Conservation (phyloP, 495 filamentous ascomycete species). For the Xylaria curta region DNA sequence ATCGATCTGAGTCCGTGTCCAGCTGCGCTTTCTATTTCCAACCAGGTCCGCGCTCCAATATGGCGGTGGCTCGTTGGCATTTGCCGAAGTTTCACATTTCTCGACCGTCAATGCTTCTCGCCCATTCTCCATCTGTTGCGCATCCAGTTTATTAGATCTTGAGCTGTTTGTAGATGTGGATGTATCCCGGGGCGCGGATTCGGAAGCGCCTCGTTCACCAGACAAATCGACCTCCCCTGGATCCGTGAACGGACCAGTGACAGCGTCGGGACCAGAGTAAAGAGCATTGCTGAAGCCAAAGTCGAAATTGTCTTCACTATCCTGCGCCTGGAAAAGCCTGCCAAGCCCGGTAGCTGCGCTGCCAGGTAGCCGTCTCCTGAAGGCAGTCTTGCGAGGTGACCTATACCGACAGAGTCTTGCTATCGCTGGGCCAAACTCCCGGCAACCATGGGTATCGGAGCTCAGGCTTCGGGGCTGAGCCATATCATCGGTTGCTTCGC, state of each 20-base stretch:
- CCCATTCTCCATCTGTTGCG: background rate
- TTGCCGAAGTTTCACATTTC: background rate
- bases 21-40: slow-evolving; percentile 9
- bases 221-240: background rate
- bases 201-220: background rate
- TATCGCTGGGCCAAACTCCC: slow-evolving; percentile 17
- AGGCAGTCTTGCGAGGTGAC: slow-evolving; percentile 9
- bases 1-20: slow-evolving; percentile 17
- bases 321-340: slow-evolving; percentile 7
- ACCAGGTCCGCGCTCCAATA: background rate
- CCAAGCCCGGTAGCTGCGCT: background rate
- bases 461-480: background rate
- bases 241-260: slow-evolving; percentile 23
- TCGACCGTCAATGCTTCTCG: background rate
- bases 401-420: slow-evolving; percentile 10
- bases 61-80: background rate
- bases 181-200: background rate
- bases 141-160: background rate
- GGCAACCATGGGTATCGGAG: background rate
- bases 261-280: slow-evolving; percentile 22
- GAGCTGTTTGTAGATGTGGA: background rate
- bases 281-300: slow-evolving; percentile 8
- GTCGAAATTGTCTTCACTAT: background rate
- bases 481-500: background rate
- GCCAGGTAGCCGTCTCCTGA: slow-evolving; percentile 1